Conservation (phyloP, 371 early-diverging fungal species). For the Nosema muscidifuracis region DNA sequence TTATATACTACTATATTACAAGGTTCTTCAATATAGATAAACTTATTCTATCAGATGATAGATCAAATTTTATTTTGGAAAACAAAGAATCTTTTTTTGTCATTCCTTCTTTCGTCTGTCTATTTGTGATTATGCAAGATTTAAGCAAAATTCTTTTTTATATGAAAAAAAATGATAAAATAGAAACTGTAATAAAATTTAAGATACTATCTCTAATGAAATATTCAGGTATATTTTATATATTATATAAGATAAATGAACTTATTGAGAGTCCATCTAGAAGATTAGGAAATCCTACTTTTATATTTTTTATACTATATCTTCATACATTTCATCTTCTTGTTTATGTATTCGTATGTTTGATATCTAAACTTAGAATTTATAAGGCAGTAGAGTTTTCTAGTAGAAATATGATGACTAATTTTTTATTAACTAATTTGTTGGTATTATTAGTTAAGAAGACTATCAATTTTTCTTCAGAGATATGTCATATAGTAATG, state of each 20-base stretch:
- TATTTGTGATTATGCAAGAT: slow-evolving; percentile 44
- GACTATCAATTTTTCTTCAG: background rate
- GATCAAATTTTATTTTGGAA: slow-evolving; percentile 37
- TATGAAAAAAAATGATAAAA: background rate
- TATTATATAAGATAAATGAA: slow-evolving; percentile 10
- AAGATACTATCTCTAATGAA: background rate
- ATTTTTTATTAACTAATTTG: slow-evolving; percentile 55
- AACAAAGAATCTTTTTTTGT: slow-evolving; percentile 59
- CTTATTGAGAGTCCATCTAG: slow-evolving; percentile 15
- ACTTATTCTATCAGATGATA: slow-evolving; percentile 7
- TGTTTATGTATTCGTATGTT: slow-evolving; percentile 31
- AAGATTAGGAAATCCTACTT: slow-evolving; percentile 44
- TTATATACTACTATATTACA: background rate
- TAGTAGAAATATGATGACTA: slow-evolving; percentile 46
- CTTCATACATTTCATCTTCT: slow-evolving; percentile 37
- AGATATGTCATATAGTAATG: background rate
- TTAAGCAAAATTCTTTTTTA: background rate
- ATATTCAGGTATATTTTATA: slow-evolving; percentile 9
- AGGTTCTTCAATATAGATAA: background rate
- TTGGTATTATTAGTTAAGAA: slow-evolving; percentile 55
- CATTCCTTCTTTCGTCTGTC: slow-evolving; percentile 49
- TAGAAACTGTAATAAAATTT: background rate
- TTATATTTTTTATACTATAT: slow-evolving; percentile 31
- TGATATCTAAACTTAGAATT: slow-evolving; percentile 1
- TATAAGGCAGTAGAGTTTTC: background rate